Evolutionary conservation across 257 asterid species (phyloP).

Genomic region (Primulina tabacum): DNA sequence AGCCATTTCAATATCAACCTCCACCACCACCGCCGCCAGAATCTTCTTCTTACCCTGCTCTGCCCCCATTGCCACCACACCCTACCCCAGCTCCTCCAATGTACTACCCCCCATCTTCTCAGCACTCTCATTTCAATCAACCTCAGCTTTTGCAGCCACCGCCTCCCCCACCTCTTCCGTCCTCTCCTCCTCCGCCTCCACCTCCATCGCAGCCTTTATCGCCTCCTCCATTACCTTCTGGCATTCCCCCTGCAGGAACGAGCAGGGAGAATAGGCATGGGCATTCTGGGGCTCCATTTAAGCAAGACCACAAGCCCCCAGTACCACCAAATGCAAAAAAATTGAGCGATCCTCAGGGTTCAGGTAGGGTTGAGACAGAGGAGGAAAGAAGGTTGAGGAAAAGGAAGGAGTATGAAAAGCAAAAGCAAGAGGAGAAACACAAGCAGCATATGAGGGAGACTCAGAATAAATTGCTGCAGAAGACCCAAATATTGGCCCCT

Average conservation of each 20-base stretch:
- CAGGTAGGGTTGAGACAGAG: constrained; percentile 72
- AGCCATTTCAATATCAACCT: constrained; percentile 53
- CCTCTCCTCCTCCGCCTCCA: constrained; percentile 73
- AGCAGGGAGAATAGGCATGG: constrained; percentile 48
- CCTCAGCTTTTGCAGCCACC: constrained; percentile 44
- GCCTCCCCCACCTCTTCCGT: constrained; percentile 66
- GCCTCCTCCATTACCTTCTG: constrained; percentile 57
- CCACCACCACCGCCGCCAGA: constrained; percentile 77
- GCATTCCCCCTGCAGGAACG: constrained; percentile 39
- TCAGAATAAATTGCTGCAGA: constrained; percentile 77
- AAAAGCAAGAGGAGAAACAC: constrained; percentile 74
- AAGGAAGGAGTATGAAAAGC: constrained; percentile 75
- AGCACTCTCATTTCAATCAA: constrained; percentile 44
- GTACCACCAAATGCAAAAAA: constrained; percentile 46
- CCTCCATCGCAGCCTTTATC: constrained; percentile 63
- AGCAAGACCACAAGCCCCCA: constrained; percentile 56
- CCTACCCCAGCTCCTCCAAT: constrained; percentile 52
- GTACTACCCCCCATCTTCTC: constrained; percentile 46
- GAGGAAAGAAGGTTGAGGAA: constrained; percentile 87
- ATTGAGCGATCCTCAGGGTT: constrained; percentile 42
- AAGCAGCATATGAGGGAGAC: constrained; percentile 76
- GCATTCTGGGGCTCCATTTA: constrained; percentile 36
- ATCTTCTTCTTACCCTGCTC: constrained; percentile 62
- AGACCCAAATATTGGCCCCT: constrained; percentile 74
- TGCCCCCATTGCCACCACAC: constrained; percentile 44